Evolutionary conservation across 1,139 yeast species (phyloP).

Genomic region (Saccharomycopsis crataegensis): DNA sequence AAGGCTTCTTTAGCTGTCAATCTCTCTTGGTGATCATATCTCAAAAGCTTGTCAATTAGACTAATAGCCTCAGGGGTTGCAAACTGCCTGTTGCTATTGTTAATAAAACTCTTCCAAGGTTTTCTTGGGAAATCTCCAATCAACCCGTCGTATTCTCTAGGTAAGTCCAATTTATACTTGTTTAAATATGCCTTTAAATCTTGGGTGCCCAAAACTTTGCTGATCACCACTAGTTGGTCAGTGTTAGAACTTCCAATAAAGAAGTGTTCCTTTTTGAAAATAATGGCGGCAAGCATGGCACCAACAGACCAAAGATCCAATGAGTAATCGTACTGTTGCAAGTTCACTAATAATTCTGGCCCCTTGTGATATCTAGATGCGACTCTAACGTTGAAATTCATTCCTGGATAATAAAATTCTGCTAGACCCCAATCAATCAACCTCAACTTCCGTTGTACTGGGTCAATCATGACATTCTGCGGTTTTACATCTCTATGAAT

Average conservation of each 20-base stretch:
- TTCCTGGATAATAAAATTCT: conserved; percentile 72
- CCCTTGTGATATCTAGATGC: conserved; percentile 80
- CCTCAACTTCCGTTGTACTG: conserved; percentile 49
- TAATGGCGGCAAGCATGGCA: conserved; percentile 70
- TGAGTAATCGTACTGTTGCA: conserved; percentile 71
- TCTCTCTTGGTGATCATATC: conserved; percentile 93
- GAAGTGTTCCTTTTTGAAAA: conserved; percentile 70
- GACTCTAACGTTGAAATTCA: conserved; percentile 73
- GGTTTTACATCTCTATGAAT: conserved; percentile 84
- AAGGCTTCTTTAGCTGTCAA: conserved; percentile 93
- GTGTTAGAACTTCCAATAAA: conserved; percentile 75
- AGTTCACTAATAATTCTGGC: conserved; percentile 67
- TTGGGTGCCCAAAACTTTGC: conserved; percentile 68
- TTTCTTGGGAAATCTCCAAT: conserved; percentile 60
- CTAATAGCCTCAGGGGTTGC: conserved; percentile 62
- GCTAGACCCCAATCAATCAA: conserved; percentile 84
- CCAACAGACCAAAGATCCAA: conserved; percentile 80
- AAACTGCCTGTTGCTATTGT: conserved; percentile 43
- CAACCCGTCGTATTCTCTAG: conserved; percentile 58
- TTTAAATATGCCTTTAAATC: conserved; percentile 51
- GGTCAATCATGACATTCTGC: conserved; percentile 80
- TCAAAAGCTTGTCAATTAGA: conserved; percentile 71
- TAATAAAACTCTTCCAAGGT: conserved; percentile 59
- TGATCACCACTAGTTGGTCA: conserved; percentile 74
- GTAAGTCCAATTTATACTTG: conserved; percentile 55